Percentiles rank a stretch among this genome's conserved stretches.
Evolutionary conservation across 164 flowering plant genomes (phyloP).

Genomic region (Chloranthus sessilifolius): DNA sequence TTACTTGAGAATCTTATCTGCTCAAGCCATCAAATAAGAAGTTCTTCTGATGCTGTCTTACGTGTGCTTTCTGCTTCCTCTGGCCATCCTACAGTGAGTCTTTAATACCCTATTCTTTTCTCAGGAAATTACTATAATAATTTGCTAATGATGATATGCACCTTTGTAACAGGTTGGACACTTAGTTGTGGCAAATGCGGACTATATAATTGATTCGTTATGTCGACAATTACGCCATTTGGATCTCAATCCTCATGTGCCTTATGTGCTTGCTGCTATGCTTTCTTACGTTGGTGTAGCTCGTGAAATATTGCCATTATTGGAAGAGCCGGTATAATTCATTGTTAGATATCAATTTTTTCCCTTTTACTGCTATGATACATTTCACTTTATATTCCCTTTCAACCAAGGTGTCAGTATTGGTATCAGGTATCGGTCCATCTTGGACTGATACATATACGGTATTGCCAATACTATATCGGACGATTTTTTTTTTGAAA

Average conservation of each 20-base stretch:
- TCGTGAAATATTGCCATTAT: constrained; percentile 70
- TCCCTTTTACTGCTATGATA: background rate
- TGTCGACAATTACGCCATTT: constrained; percentile 86
- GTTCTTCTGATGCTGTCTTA: constrained; percentile 74
- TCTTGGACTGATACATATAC: too few relatives aligned
- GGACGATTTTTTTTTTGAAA: too few relatives aligned
- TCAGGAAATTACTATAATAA: background rate
- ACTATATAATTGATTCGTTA: constrained; percentile 84
- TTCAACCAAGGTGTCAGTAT: too few relatives aligned
- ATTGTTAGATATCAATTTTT: background rate
- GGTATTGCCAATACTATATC: too few relatives aligned
- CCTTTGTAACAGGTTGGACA: constrained; percentile 69
- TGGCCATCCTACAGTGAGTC: constrained; percentile 71
- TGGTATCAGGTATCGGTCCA: too few relatives aligned
- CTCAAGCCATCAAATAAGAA: constrained; percentile 63
- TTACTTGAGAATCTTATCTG: constrained; percentile 83
- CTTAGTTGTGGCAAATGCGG: constrained; percentile 80
- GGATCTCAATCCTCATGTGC: constrained; percentile 85
- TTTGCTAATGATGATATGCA: constrained; percentile 3
- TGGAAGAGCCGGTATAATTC: constrained; percentile 87
- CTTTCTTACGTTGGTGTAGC: constrained; percentile 92
- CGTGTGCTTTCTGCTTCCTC: constrained; percentile 54
- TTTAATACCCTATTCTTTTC: background rate
- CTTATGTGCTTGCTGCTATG: constrained; percentile 80
- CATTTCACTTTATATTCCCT: background rate